phyloP scores from a whole-genome alignment of 139 green algal genomes.

The Chlamydomonas sphaeroides region DNA sequence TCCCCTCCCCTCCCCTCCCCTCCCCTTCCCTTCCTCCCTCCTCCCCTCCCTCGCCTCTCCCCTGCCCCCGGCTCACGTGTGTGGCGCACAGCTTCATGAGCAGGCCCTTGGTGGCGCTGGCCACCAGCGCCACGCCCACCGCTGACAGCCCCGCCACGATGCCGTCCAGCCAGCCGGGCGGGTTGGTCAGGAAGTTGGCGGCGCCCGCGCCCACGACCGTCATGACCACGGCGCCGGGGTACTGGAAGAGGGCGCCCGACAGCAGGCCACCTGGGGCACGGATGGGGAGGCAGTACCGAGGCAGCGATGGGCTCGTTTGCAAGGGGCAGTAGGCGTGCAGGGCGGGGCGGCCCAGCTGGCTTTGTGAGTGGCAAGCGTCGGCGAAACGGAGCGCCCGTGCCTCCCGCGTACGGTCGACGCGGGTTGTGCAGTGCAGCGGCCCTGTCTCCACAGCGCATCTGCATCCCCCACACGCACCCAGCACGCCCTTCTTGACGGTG shows the following conservation, averaged over 20 bases:
- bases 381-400: no score
- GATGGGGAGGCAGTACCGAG: no score
- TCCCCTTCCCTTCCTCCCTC: background rate
- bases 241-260: constrained; percentile 88
- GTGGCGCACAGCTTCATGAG: constrained; percentile 74
- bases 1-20: no score
- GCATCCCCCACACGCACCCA: no score
- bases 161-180: constrained; percentile 62
- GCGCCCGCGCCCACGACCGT: constrained; percentile 75
- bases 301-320: no score
- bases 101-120: constrained; percentile 76
- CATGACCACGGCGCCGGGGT: constrained; percentile 87
- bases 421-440: no score
- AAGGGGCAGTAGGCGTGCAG: no score
- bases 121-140: constrained; percentile 87
- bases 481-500: constrained; percentile 85
- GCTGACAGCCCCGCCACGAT: constrained; percentile 75
- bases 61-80: constrained; percentile 49
- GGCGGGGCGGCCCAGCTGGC: no score
- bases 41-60: no score
- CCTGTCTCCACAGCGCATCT: no score
- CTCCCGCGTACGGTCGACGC: no score
- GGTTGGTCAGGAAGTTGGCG: constrained; percentile 62
- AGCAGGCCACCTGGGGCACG: constrained; percentile 75
- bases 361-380: no score